Base-by-base conservation (phyloP, 352 stramenopile genomes). In the Phytophthora nicotianae region DNA sequence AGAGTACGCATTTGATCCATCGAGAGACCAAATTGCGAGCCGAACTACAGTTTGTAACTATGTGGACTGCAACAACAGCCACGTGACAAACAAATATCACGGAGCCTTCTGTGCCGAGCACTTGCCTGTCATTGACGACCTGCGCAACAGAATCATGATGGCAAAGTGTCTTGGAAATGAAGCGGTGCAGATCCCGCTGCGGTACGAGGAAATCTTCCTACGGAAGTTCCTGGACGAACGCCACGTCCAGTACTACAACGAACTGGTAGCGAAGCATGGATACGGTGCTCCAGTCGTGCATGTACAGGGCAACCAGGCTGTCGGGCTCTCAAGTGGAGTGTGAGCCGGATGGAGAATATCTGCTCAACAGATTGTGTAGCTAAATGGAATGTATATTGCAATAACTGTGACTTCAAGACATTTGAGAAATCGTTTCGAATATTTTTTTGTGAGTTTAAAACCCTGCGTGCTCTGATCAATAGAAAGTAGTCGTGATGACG, bases 401-500 rank as follows among this genome's bases (percentile, higher is more conserved):
- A n/a, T n/a, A n/a, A n/a, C n/a, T n/a, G n/a, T n/a, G n/a, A n/a
- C 26, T 32, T 32, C 26, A 8, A 32, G 5, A 32, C 26, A n/a
- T 32, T 32, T 32, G 26, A 32, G 8, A 32, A 32, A 4, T 32
- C 26, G 26, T 32, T 4, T 32, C 8, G 26, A 32, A 9, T 8
- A 32, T 32, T 32, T 35, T 35, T 35, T 35, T 35, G 3, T 13
- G 4, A 13, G 29, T 35, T 35, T 35, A 35, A 35, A 35, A 13
- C 29, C 3, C 29, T 35, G 29, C 29, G 9, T 35, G 19, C 19
- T 29, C 27, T 33, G n/a, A 13, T 66, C 49, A 87, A 47, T 87
- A 87, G 50, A 87, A 87, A 21, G 32, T 83, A 19, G 77, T 87
- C n/a, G 75, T 50, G 49, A 84, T 83, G 37, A 75, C 62, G n/a